phyloP scores from a whole-genome alignment of 345 rosid genomes.

The Dipteronia sinensis region DNA sequence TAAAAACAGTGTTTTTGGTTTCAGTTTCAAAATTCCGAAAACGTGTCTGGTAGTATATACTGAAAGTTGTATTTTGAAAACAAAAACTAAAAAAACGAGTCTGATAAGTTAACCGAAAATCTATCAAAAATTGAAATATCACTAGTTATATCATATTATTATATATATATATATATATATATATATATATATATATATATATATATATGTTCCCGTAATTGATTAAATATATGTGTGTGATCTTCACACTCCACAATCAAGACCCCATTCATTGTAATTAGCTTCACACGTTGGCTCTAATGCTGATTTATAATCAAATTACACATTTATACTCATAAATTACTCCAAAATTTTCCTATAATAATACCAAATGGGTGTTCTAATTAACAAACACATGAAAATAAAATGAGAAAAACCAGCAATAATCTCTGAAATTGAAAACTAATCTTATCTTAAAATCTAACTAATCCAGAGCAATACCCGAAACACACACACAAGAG shows the following conservation, averaged over 20 bases:
- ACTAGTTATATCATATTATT: too few relatives aligned
- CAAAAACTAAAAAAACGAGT: too few relatives aligned
- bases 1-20: too few relatives aligned
- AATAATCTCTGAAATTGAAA: background rate
- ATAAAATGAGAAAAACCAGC: background rate
- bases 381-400: too few relatives aligned
- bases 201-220: background rate
- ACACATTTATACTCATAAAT: too few relatives aligned
- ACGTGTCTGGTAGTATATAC: too few relatives aligned
- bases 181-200: too few relatives aligned
- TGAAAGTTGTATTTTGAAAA: too few relatives aligned
- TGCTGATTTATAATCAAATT: background rate
- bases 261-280: background rate
- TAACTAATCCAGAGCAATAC: background rate
- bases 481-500: background rate
- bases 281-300: background rate
- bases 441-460: background rate
- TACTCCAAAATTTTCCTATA: background rate
- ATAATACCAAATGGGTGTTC: background rate
- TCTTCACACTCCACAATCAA: background rate
- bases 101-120: too few relatives aligned
- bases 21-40: too few relatives aligned
- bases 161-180: too few relatives aligned
- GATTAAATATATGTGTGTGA: background rate
- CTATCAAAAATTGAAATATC: too few relatives aligned